phyloP scores from a whole-genome alignment of 129 eudicot genomes.

The Arctium minus region DNA sequence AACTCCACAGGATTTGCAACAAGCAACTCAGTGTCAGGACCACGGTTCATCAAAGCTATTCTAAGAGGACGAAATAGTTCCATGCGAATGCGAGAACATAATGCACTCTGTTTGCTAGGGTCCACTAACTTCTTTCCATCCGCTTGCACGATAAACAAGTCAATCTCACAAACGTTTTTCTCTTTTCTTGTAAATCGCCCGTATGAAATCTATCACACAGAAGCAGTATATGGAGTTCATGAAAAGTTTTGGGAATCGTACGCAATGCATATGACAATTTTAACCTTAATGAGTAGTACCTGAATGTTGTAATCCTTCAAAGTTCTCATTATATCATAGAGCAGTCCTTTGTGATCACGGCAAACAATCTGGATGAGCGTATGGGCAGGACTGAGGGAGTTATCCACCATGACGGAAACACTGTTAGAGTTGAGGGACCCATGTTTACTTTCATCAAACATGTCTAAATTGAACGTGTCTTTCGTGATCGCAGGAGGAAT shows the following conservation, averaged over 20 bases:
- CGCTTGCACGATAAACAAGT: conserved; percentile 66
- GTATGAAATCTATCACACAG: conserved; percentile 57
- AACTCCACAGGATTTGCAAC: conserved; percentile 86
- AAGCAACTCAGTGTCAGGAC: conserved; percentile 77
- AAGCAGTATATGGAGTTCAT: background rate
- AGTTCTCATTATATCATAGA: conserved; percentile 83
- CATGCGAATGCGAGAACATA: conserved; percentile 53
- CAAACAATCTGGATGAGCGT: conserved; percentile 77
- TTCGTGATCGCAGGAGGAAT: conserved; percentile 40
- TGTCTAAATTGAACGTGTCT: conserved; percentile 35
- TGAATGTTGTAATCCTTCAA: conserved; percentile 73
- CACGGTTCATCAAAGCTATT: conserved; percentile 68
- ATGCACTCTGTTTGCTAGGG: conserved; percentile 49
- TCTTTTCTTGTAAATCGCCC: conserved; percentile 55
- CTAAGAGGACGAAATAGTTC: conserved; percentile 57
- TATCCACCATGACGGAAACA: conserved; percentile 58
- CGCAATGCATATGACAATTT: background rate
- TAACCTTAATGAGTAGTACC: conserved; percentile 24
- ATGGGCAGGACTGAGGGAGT: conserved; percentile 80
- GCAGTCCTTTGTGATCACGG: conserved; percentile 70
- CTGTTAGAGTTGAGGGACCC: conserved; percentile 23
- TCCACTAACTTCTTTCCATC: conserved; percentile 76
- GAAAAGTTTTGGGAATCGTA: background rate
- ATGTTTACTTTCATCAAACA: conserved; percentile 18
- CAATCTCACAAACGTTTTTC: conserved; percentile 56